A percentile compares a stretch with the other conserved stretches of the same genome.
phyloP scores from a whole-genome alignment of 495 filamentous ascomycete genomes.

The Lineolata rhizophorae region DNA sequence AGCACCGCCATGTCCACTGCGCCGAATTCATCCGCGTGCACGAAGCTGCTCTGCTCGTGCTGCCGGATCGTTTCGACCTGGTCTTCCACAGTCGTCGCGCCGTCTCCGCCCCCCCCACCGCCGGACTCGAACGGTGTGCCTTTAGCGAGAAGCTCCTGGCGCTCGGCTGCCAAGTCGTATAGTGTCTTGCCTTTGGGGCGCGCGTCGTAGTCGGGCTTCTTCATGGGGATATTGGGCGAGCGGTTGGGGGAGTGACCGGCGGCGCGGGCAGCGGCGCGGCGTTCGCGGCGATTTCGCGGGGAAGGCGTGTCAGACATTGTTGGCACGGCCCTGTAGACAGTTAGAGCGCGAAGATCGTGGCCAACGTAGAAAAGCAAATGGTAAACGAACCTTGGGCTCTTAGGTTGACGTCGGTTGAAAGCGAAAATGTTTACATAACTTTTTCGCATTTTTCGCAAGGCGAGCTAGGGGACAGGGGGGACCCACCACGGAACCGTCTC shows the following conservation, averaged over 20 bases:
- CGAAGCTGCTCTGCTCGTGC: slow-evolving; percentile 11
- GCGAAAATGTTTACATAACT: not conserved
- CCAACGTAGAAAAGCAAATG: not conserved
- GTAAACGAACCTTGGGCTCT: not conserved
- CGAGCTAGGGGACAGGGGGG: not conserved
- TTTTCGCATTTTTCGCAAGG: not conserved
- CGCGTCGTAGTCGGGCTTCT: slow-evolving; percentile 36
- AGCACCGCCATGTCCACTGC: slow-evolving; percentile 36
- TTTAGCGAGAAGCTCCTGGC: slow-evolving; percentile 12
- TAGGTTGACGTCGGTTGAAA: not conserved
- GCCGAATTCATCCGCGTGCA: slow-evolving; percentile 22
- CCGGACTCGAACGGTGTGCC: slow-evolving; percentile 9
- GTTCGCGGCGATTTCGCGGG: not conserved
- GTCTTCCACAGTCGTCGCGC: no score
- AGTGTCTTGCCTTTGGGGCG: slow-evolving; percentile 32
- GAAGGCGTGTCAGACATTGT: not conserved
- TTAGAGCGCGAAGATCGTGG: not conserved
- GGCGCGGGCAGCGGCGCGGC: not conserved
- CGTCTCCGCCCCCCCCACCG: slow-evolving; percentile 11
- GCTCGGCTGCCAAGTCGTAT: slow-evolving; percentile 38
- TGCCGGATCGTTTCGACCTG: no score
- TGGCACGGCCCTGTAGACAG: not conserved
- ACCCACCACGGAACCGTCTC: not conserved
- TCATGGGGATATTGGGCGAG: slow-evolving; percentile 29
- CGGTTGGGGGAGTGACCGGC: slow-evolving; percentile 14